phyloP scores from a whole-genome alignment of 2,329 filamentous ascomycete species.

The Aureobasidium vineae region DNA sequence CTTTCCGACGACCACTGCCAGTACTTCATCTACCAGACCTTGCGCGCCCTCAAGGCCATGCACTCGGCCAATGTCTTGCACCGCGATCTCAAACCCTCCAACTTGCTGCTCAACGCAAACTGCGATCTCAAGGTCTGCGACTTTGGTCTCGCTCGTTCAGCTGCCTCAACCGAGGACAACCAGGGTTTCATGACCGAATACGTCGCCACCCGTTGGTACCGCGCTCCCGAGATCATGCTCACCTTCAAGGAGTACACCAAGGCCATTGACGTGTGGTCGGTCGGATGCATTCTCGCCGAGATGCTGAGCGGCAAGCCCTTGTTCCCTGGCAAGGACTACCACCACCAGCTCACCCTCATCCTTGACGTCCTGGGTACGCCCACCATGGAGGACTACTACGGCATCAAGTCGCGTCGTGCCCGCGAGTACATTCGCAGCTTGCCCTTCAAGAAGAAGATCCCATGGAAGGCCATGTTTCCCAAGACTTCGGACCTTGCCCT shows the following conservation, averaged over 20 bases:
- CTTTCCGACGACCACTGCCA: conserved; percentile 99
- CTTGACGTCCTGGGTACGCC: conserved; percentile 96
- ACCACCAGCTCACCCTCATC: conserved; percentile 96
- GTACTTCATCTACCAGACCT: conserved; percentile 99
- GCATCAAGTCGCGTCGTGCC: conserved; percentile 96
- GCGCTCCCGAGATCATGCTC: conserved; percentile 98
- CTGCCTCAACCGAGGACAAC: conserved; percentile 96
- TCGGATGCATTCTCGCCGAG: conserved; percentile 95
- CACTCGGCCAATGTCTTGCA: conserved; percentile 98
- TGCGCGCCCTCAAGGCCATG: conserved; percentile 97
- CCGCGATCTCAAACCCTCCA: conserved; percentile 95
- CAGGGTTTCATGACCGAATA: conserved; percentile 99
- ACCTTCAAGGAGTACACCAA: conserved; percentile 99
- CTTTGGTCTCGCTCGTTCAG: conserved; percentile 88
- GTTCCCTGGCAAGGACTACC: conserved; percentile 98
- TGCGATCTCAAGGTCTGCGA: conserved; percentile 99
- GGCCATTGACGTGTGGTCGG: conserved; percentile 98
- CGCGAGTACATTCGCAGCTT: conserved; percentile 95
- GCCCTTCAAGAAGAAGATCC: conserved; percentile 67
- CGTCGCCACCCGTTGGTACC: conserved; percentile 97
- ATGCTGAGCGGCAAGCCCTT: conserved; percentile 98
- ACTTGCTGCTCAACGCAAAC: conserved; percentile 94
- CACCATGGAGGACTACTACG: conserved; percentile 99
- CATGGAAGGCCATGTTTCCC: conserved; percentile 94
- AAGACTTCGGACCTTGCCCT: conserved; percentile 98